Evolutionary conservation across 768 basidiomycete genomes (phyloP).

Genomic region (Leccinum rimulosum): DNA sequence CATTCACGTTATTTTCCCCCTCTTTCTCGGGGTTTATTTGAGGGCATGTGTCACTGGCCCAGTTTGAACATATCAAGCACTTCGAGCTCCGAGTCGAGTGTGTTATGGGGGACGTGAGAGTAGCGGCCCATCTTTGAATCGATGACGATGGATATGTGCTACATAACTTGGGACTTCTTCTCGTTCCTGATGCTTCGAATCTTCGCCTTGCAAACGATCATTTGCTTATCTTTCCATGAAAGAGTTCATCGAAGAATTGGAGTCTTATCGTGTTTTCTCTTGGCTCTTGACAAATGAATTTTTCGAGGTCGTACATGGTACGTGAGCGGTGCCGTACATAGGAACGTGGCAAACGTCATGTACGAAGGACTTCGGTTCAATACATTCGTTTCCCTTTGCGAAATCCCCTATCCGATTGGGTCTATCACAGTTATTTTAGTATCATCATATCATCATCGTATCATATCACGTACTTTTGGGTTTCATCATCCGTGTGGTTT

Average conservation of each 20-base stretch:
- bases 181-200: neutral
- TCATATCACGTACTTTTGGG: neutral
- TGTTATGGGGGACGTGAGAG: neutral
- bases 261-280: neutral
- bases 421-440: neutral
- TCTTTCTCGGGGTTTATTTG: neutral
- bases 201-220: neutral
- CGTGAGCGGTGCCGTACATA: neutral
- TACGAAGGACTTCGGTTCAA: neutral
- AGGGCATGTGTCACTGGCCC: conserved; percentile 1
- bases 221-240: neutral
- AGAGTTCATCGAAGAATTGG: neutral
- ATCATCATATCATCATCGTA: too few relatives aligned
- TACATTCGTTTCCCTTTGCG: neutral
- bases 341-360: neutral
- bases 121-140: neutral
- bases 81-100: neutral
- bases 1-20: conserved; percentile 10
- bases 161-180: neutral
- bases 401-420: neutral
- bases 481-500: neutral
- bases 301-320: neutral
- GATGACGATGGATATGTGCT: neutral
- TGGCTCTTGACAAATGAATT: neutral
- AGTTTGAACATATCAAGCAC: neutral